Base-by-base conservation (phyloP, 2,329 filamentous ascomycete species). In the Alternaria gaisen region DNA sequence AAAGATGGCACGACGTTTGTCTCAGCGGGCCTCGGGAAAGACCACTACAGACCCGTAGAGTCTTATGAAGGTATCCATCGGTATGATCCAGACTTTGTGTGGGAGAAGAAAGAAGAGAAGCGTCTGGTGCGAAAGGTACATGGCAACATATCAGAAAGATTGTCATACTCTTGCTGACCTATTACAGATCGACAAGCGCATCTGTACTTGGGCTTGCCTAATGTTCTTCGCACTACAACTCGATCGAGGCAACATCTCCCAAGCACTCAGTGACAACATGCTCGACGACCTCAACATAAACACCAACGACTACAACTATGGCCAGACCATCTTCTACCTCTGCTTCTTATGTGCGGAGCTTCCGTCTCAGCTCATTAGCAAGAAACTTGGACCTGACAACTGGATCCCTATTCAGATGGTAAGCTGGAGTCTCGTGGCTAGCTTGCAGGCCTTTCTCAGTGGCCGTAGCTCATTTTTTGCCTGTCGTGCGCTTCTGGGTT, bases 381-480 rank as follows among this genome's bases (percentile, higher is more conserved):
- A 83, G 64, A 80, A 80, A 51, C 68, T 81, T 9, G 81, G 82
- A 0, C 81, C 82, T 2, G 79, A 82, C 52, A 78, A 80, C 11
- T 83, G 81, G 74, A 80, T 83, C 8, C 81, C 79, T 3, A 65
- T 74, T 10, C 70, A 75, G 40, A 75, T 75, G 79, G 74, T 83
- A 3, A 76, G 76, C 4, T 84, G 83, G 82, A 80, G 78, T 63
- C 56, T 83, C 2, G 81, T 83, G 61, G 71, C 80, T 78, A 88
- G 89, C 61, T 85, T 91, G 79, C 92, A 96, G 75, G 90, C 91
- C 1, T 81, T 93, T 4, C 83, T 96, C 2, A 73, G 58, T n/a
- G 85, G 82, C 0, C 80, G 77, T 28, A 74, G 73, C 1, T 80
- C 79, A 1, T 84, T 83, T 58, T 82, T 75, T 53, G 77, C 79